Base-by-base conservation (phyloP, 2,329 filamentous ascomycete species). In the Aschersonia sp. region DNA sequence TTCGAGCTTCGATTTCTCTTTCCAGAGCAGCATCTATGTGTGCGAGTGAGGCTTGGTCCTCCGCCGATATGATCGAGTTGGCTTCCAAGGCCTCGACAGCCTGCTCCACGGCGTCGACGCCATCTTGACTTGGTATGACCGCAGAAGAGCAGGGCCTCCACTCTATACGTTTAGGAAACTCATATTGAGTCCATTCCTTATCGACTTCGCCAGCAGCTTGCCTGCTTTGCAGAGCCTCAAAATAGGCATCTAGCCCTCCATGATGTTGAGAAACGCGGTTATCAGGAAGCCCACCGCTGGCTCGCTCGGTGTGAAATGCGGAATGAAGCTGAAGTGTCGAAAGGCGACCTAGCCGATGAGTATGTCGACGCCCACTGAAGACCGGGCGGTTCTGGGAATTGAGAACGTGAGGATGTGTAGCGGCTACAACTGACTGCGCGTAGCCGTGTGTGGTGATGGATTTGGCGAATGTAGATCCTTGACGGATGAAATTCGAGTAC, bases 361-460 rank as follows among this genome's bases (percentile, higher is more conserved):
- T 74, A 57, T 72, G 75, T 59, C 74, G 75, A 57, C 76, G 74
- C 51, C 71, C 74, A 60, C 20, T 20, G 20, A 80, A 82, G 59
- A 75, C 76, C 53, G 76, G 76, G 56, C 78, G 74, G 64, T 77
- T 80, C 65, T 80, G 88, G 63, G 71, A 81, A 75, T 82, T 88
- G 77, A 75, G 79, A 76, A 72, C 84, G 82, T 77, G 74, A 49
- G 77, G 78, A 54, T 95, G 89, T 54, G 88, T 88, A 60, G 89
- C 91, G 62, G 92, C 92, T 70, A 98, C 89, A 70, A 97, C 84
- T 54, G 89, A 95, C 67, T 97, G 91, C 59, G 89, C 89, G 78
- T 96, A 97, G 70, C 91, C 91, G 79, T 97, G 88, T 65, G 88
- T 89, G 66, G 88, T 91, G 67, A 97, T 85, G 62, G 89, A 89